Percentiles rank a stretch among this genome's conserved stretches.
Evolutionary conservation across 805 yeast species (phyloP).

Genomic region (Priceomyces fermenticarens): DNA sequence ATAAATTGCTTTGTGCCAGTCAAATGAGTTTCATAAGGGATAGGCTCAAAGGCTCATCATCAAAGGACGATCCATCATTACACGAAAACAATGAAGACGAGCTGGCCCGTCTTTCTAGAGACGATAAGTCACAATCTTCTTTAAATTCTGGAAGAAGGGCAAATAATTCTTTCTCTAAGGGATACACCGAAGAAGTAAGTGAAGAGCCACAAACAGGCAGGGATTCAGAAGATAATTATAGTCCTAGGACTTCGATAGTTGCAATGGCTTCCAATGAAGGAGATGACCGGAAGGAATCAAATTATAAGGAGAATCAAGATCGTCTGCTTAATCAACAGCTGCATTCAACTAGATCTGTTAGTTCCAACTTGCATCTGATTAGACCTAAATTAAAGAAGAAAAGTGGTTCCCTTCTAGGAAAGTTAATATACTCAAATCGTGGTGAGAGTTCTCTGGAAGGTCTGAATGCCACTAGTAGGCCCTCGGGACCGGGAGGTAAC

Average conservation of each 20-base stretch:
- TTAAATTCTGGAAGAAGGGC: slow-evolving; percentile 1
- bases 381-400: slow-evolving; percentile 44
- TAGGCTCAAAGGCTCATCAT: too few relatives aligned
- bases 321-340: slow-evolving; percentile 7
- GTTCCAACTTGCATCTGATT: slow-evolving; percentile 35
- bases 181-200: slow-evolving; percentile 3
- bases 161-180: background rate
- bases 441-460: slow-evolving; percentile 7
- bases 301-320: background rate
- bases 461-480: background rate
- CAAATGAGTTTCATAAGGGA: too few relatives aligned
- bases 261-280: slow-evolving; percentile 4
- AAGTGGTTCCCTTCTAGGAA: slow-evolving; percentile 35
- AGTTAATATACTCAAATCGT: slow-evolving; percentile 33
- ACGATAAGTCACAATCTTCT: background rate
- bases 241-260: slow-evolving; percentile 23
- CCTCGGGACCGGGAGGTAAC: slow-evolving; percentile 1
- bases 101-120: too few relatives aligned
- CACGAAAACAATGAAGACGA: too few relatives aligned
- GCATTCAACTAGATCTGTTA: slow-evolving; percentile 41
- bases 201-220: background rate
- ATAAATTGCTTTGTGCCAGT: too few relatives aligned
- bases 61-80: too few relatives aligned
- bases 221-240: slow-evolving; percentile 6
- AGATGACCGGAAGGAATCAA: slow-evolving; percentile 2